Evolutionary conservation across 768 basidiomycete genomes (phyloP).

Genomic region (Naematelia aurantialba): DNA sequence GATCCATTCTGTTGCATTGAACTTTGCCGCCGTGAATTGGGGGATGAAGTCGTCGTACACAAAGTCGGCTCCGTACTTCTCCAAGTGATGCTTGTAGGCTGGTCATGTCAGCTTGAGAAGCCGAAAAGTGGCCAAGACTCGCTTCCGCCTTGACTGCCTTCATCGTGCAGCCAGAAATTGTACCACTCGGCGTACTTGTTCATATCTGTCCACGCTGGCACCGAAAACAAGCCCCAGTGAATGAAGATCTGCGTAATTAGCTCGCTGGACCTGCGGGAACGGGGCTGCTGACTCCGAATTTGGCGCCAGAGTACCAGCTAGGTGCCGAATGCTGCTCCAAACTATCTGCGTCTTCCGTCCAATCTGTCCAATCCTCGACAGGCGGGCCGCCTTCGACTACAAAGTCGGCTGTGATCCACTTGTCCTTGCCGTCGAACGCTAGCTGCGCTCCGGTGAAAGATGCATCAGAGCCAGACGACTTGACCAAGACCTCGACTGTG

Average conservation of each 20-base stretch:
- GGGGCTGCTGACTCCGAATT: constrained; percentile 7
- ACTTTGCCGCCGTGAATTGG: not conserved
- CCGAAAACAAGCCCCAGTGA: constrained; percentile 12
- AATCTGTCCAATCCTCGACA: not conserved
- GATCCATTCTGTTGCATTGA: constrained; percentile 7
- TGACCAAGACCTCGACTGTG: constrained; percentile 4
- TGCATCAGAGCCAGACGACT: not conserved
- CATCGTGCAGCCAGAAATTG: constrained; percentile 8
- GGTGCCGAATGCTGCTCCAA: constrained; percentile 8
- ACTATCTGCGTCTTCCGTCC: constrained; percentile 1
- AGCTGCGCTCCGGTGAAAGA: not conserved
- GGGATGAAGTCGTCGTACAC: constrained; percentile 13
- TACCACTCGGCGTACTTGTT: constrained; percentile 13
- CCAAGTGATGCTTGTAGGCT: constrained; percentile 11
- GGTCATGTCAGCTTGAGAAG: not conserved
- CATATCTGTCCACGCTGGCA: constrained; percentile 5
- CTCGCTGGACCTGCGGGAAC: not conserved
- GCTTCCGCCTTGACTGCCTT: not conserved
- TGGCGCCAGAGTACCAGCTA: constrained; percentile 5
- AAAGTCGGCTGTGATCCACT: not conserved
- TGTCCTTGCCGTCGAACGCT: not conserved
- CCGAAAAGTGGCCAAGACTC: not conserved
- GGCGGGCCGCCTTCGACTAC: not conserved
- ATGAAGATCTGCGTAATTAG: constrained; percentile 5
- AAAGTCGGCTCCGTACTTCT: constrained; percentile 9